Base-by-base conservation (phyloP, 805 yeast genomes). In the Candida oleophila region DNA sequence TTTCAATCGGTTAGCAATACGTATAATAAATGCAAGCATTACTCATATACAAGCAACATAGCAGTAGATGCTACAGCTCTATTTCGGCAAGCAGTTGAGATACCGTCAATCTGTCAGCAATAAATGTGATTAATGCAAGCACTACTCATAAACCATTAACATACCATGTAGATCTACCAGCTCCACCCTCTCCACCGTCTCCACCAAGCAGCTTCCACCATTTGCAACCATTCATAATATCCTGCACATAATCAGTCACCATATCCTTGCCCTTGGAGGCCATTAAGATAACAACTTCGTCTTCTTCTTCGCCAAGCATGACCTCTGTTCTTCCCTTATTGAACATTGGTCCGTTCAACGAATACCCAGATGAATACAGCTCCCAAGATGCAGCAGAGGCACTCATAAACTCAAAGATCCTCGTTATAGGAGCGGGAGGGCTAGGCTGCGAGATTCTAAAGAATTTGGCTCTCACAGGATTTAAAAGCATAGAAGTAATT, bases 381-480 rank as follows among this genome's bases (percentile, higher is more conserved):
- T 34, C 53, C 4, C 41, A 42, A 1, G 58, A 52, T 11, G 66
- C 73, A 4, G 37, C 47, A 3, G 16, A 48, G 1, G 59, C 68
- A 3, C 53, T 72, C 3, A 21, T 34, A 4, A 44, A 44, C 3
- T 45, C 66, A 15, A 61, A 57, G 22, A 53, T 73, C 4, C 54
- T 73, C 21, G 80, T 80, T 5, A 76, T 86, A 39, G 95, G 95
- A 1, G 92, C 92, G 1, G 95, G 95, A 0, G 95, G 95, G 0
- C 66, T 87, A 20, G 95, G 95, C 2, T 87, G 95, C 65, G 94
- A 87, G 62, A 83, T 87, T 25, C 64, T 87, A 40, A 87, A 87
- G 64, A 78, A 85, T 61, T 69, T 87, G 43, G 87, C 87, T 1
- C 66, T 83, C 28, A 72, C 82, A n/a, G 92, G 92, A 3, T 83